These are phyloP conservation scores for Malassezia brasiliensis DNA, from an alignment of 1,284 basidiomycete species.

Conservation along the genomic window DNA sequence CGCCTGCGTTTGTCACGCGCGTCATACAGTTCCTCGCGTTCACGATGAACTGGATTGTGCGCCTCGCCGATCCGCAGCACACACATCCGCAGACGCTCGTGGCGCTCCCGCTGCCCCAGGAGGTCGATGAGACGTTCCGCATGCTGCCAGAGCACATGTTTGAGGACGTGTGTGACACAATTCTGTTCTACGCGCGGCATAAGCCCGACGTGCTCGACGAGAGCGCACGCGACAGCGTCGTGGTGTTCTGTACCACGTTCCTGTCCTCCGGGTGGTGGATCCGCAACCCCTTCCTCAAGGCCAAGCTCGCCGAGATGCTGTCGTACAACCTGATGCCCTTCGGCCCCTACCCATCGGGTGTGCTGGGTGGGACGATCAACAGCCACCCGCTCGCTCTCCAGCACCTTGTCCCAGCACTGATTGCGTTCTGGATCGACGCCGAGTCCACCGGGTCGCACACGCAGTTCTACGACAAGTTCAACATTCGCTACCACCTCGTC, in stretches of 20 bases:
- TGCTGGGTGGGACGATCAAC: conserved; percentile 73
- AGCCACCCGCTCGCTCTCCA: conserved; percentile 73
- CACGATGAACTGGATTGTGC: conserved; percentile 85
- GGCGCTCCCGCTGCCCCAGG: conserved; percentile 62
- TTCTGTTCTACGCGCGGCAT: conserved; percentile 67
- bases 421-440: conserved; percentile 94
- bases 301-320: conserved; percentile 90
- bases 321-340: conserved; percentile 72
- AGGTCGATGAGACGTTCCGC: conserved; percentile 73
- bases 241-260: conserved; percentile 83
- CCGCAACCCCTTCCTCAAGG: conserved; percentile 95
- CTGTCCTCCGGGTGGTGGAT: conserved; percentile 90
- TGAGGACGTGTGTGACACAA: conserved; percentile 81
- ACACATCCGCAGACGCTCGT: conserved; percentile 57
- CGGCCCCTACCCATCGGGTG: conserved; percentile 64
- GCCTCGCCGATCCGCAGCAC: conserved; percentile 75
- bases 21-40: conserved; percentile 77
- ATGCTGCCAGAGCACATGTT: conserved; percentile 88
- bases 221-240: conserved; percentile 64
- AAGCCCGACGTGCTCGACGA: conserved; percentile 73
- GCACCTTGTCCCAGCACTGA: conserved; percentile 80
- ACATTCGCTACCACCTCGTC: conserved; percentile 56
- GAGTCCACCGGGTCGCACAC: conserved; percentile 94
- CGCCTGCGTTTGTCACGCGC: conserved; percentile 71
- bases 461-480: conserved; percentile 95